A percentile compares a stretch with the other conserved stretches of the same genome.
These are phyloP conservation scores for Calycina marina DNA, from an alignment of 2,329 filamentous ascomycete species.

Conservation along the genomic window DNA sequence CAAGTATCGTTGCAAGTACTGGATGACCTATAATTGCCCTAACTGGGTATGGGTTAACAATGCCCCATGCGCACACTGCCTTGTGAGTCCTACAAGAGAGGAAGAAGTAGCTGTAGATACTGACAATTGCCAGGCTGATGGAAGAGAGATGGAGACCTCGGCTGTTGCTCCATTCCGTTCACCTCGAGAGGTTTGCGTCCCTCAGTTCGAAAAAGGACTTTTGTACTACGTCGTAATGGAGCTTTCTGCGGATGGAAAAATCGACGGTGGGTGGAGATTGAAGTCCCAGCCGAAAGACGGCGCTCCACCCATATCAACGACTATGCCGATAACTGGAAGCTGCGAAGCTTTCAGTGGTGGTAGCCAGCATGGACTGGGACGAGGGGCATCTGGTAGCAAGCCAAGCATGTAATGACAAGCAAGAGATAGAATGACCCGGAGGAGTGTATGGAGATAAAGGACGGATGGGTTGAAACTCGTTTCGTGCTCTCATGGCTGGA, in stretches of 20 bases:
- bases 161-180: constrained; percentile 14
- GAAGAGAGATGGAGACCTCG: constrained; percentile 30
- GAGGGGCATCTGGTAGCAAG: too few species aligned
- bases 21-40: constrained; percentile 33
- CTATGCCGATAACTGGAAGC: constrained; percentile 2
- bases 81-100: constrained; percentile 26
- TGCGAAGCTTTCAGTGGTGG: constrained; percentile 3
- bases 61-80: constrained; percentile 33
- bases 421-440: too few species aligned
- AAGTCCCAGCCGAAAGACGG: constrained; percentile 9
- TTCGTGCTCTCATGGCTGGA: too few species aligned
- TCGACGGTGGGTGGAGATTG: constrained; percentile 18
- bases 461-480: too few species aligned
- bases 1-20: constrained; percentile 41
- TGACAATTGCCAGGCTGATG: constrained; percentile 29
- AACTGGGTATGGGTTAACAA: constrained; percentile 41
- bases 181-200: constrained; percentile 30
- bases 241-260: constrained; percentile 23
- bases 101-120: background rate
- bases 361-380: constrained; percentile 6
- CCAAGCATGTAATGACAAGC: too few species aligned
- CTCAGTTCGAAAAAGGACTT: constrained; percentile 30
- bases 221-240: constrained; percentile 35
- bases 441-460: too few species aligned
- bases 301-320: constrained; percentile 10